Conservation (phyloP, 768 basidiomycete species). For the Vararia minispora region DNA sequence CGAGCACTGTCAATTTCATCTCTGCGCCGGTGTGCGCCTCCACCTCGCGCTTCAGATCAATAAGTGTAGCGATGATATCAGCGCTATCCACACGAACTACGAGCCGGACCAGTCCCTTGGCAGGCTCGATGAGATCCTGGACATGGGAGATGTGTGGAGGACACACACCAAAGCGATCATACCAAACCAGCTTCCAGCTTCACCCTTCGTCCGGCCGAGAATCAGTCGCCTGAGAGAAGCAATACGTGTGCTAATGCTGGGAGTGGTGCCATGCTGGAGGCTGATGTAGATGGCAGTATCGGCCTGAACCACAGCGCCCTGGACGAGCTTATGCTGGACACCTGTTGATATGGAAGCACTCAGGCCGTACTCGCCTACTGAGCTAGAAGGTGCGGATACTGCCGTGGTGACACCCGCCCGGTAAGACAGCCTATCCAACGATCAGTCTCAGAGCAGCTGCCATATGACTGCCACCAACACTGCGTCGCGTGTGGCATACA, state of each 20-base stretch:
- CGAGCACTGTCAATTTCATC: conserved; percentile 35
- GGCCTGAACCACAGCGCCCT: conserved; percentile 32
- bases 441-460: not conserved
- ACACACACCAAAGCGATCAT: conserved; percentile 21
- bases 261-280: conserved; percentile 32
- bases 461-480: conserved; percentile 14
- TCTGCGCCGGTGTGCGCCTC: conserved; percentile 25
- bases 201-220: conserved; percentile 24
- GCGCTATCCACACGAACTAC: conserved; percentile 60
- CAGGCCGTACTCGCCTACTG: conserved; percentile 27
- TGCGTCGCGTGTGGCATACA: conserved; percentile 29
- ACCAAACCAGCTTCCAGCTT: conserved; percentile 25
- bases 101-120: conserved; percentile 47
- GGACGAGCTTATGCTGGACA: conserved; percentile 28
- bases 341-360: conserved; percentile 31
- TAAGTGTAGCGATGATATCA: conserved; percentile 63
- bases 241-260: conserved; percentile 74
- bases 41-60: conserved; percentile 46
- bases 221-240: conserved; percentile 60
- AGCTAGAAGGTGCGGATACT: conserved; percentile 24
- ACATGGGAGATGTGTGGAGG: not conserved
- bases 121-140: not conserved
- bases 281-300: conserved; percentile 33
- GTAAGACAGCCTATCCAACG: conserved; percentile 29
- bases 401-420: conserved; percentile 35